These are phyloP conservation scores for Knufia fluminis DNA, from an alignment of 2,329 filamentous ascomycete genomes.

Conservation along the genomic window DNA sequence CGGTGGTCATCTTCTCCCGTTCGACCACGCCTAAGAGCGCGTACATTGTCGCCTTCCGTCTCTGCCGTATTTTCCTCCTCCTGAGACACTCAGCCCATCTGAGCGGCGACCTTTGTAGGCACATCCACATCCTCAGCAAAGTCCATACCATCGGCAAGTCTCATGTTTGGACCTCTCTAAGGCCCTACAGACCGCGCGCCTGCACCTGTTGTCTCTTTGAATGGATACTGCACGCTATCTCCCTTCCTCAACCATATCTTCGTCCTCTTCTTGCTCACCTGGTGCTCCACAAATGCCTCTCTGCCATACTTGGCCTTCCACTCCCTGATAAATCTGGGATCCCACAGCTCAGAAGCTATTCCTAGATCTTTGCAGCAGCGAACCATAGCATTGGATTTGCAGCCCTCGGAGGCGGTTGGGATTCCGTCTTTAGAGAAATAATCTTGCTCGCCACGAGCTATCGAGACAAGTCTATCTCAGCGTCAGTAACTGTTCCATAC, in stretches of 20 bases:
- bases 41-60: too few species aligned
- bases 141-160: too few species aligned
- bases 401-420: constrained; percentile 88
- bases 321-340: constrained; percentile 76
- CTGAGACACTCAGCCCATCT: too few species aligned
- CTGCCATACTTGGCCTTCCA: constrained; percentile 67
- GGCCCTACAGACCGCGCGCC: background rate
- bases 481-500: background rate
- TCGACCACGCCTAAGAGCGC: too few species aligned
- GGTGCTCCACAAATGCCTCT: constrained; percentile 85
- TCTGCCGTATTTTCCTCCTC: too few species aligned
- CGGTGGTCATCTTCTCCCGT: too few species aligned
- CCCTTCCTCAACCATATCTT: constrained; percentile 83
- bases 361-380: constrained; percentile 97
- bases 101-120: too few species aligned
- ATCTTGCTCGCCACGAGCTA: constrained; percentile 87
- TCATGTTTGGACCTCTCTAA: too few species aligned
- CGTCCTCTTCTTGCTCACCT: constrained; percentile 74
- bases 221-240: constrained; percentile 59
- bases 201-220: constrained; percentile 41
- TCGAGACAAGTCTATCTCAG: constrained; percentile 64
- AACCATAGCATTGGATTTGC: constrained; percentile 96
- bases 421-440: constrained; percentile 88
- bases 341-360: constrained; percentile 91
- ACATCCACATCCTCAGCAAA: too few species aligned